phyloP scores from a whole-genome alignment of 192 early-diverging fungal species.

The Lobosporangium transversale region DNA sequence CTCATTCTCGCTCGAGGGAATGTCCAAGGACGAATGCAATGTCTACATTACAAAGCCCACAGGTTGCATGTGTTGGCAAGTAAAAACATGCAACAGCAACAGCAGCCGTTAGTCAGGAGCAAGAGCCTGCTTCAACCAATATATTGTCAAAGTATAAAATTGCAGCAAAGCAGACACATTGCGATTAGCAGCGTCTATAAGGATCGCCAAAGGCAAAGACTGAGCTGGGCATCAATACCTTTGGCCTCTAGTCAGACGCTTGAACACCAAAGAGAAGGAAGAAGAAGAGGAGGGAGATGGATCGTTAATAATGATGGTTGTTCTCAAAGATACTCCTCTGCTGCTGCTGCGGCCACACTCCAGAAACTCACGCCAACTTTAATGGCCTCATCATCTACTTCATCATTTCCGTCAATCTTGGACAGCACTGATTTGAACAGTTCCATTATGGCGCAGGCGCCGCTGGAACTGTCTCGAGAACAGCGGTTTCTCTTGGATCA shows the following conservation, averaged over 20 bases:
- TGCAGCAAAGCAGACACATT: background rate
- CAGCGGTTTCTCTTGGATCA: conserved; percentile 72
- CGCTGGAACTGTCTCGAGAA: conserved; percentile 56
- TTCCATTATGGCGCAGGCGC: background rate
- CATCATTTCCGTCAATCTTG: background rate
- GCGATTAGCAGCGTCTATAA: background rate
- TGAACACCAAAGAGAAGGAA: too few species aligned
- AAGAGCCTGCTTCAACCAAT: background rate
- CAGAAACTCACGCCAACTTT: background rate
- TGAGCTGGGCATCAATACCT: background rate
- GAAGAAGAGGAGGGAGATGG: too few species aligned
- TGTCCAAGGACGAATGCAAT: background rate
- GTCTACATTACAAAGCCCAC: background rate
- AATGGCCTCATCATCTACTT: background rate
- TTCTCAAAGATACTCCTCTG: too few species aligned
- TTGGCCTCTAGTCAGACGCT: background rate
- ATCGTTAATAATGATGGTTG: too few species aligned
- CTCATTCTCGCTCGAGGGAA: background rate
- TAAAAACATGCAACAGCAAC: background rate
- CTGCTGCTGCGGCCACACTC: too few species aligned
- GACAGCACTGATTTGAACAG: background rate
- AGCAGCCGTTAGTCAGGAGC: background rate
- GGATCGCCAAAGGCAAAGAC: background rate
- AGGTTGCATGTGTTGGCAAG: background rate
- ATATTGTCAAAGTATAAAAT: too few species aligned